phyloP scores from a whole-genome alignment of 805 yeast genomes.

The Alloascoidea africana region DNA sequence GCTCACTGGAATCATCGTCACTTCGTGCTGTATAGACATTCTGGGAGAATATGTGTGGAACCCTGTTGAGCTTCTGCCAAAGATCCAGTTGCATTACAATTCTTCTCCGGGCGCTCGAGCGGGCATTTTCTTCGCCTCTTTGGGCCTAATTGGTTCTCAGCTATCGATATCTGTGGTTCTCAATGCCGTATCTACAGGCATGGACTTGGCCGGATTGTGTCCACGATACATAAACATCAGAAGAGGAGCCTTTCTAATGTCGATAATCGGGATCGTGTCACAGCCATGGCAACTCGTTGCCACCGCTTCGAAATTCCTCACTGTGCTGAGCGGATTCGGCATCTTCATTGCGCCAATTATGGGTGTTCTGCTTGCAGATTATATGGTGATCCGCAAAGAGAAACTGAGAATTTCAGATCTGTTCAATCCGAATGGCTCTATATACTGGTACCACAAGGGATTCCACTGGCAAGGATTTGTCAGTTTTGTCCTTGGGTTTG shows the following conservation, averaged over 20 bases:
- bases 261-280: constrained; percentile 21
- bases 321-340: constrained; percentile 20
- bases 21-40: constrained; percentile 16
- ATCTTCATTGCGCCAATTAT: constrained; percentile 25
- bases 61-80: constrained; percentile 13
- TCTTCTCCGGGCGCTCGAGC: constrained; percentile 16
- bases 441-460: constrained; percentile 29
- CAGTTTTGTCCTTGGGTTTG: constrained; percentile 24
- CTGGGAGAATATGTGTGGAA: constrained; percentile 17
- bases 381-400: constrained; percentile 22
- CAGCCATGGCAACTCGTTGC: constrained; percentile 25
- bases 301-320: constrained; percentile 20
- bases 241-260: constrained; percentile 14
- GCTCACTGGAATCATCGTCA: constrained; percentile 16
- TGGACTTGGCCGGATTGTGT: constrained; percentile 21
- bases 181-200: constrained; percentile 16
- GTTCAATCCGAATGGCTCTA: constrained; percentile 19
- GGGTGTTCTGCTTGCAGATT: constrained; percentile 23
- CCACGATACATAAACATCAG: constrained; percentile 19
- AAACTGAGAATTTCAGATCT: constrained; percentile 25
- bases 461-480: constrained; percentile 25
- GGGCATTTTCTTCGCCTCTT: constrained; percentile 17
- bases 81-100: constrained; percentile 9
- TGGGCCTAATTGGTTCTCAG: constrained; percentile 17
- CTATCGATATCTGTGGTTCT: constrained; percentile 16